Evolutionary conservation across 176 grass and related monocot genomes (phyloP), one percentile per base, ranked within the genome.

Genomic region (Cenchrus americanus): DNA sequence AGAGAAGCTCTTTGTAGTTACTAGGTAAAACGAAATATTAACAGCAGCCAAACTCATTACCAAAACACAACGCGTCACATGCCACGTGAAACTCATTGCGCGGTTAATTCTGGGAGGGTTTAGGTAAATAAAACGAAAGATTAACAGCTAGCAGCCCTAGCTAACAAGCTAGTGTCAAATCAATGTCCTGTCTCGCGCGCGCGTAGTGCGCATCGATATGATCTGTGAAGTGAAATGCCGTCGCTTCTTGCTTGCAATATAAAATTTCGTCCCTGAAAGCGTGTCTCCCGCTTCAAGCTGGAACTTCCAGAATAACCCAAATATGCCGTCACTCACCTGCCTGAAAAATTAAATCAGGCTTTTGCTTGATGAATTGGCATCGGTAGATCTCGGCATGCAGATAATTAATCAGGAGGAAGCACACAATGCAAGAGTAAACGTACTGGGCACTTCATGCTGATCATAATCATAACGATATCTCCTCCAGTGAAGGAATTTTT

Each of bases 51-150:
- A 69, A 41, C 44, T 71, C 27, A 72, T 27, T 10, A 22, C 6
- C 69, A 72, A 51, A 51, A 21, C 22, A 63, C 27, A 30, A 30
- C 27, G 63, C 10, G 22, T 63, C 76, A 24, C 58, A 63, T 43
- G 41, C 30, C 76, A 63, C 42, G 59, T 63, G 76, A 48, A 62
- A 48, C 58, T 17, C 23, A 63, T 78, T 46, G 58, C 18, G 2
- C 21, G 7, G 66, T 70, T 26, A 82, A 47, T 13, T 60, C 15
- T 47, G 10, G 42, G 60, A 4, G 17, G 14, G 23, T 71, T 48
- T 61, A 61, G 52, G 66, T 61, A 48, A 82, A 71, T 63, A 47
- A 78, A 62, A 27, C 4, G n/a, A 46, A 61, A 46, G 75, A 47
- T 27, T 78, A 62, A 62, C 41, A 0, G n/a, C n/a, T n/a, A n/a